Percentiles rank a stretch among this genome's conserved stretches.
These are phyloP conservation scores for Sclerospora graminicola DNA, from an alignment of 352 stramenopile genomes.

Conservation along the genomic window DNA sequence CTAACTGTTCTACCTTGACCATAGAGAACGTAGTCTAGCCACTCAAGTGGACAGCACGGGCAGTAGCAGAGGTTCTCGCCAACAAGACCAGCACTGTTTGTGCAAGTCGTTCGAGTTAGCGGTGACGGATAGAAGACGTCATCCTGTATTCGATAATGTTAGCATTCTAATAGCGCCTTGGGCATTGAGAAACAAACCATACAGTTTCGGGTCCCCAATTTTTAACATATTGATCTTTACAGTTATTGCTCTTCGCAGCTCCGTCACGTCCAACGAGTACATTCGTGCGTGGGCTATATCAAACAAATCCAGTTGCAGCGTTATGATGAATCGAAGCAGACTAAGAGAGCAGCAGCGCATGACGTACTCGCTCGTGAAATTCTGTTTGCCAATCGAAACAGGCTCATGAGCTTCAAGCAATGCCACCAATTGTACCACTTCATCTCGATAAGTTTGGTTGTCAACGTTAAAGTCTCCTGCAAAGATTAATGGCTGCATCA, in stretches of 20 bases:
- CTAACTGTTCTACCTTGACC: too few species aligned
- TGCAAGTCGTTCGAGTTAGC: slow-evolving; percentile 45
- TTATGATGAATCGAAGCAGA: background rate
- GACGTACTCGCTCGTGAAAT: slow-evolving; percentile 74
- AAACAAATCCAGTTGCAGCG: background rate
- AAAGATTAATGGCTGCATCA: slow-evolving; percentile 56
- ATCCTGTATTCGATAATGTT: slow-evolving; percentile 35
- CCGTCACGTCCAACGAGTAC: slow-evolving; percentile 72
- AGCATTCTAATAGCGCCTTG: background rate
- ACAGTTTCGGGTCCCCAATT: too few species aligned
- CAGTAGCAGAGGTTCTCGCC: slow-evolving; percentile 69
- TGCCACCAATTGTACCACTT: slow-evolving; percentile 54
- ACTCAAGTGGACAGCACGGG: slow-evolving; percentile 68
- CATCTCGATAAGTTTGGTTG: slow-evolving; percentile 58
- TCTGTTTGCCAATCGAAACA: slow-evolving; percentile 36
- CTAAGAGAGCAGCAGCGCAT: background rate
- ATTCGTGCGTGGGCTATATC: slow-evolving; percentile 54
- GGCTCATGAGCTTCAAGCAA: slow-evolving; percentile 43
- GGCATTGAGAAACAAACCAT: slow-evolving; percentile 20
- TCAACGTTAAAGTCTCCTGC: slow-evolving; percentile 81
- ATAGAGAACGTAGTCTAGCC: slow-evolving; percentile 78
- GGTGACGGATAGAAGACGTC: slow-evolving; percentile 37
- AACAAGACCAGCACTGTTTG: slow-evolving; percentile 14
- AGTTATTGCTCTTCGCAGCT: slow-evolving; percentile 75
- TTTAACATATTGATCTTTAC: slow-evolving; percentile 43